Evolutionary conservation across 768 basidiomycete genomes (phyloP).

Genomic region (Harrya chromipes): DNA sequence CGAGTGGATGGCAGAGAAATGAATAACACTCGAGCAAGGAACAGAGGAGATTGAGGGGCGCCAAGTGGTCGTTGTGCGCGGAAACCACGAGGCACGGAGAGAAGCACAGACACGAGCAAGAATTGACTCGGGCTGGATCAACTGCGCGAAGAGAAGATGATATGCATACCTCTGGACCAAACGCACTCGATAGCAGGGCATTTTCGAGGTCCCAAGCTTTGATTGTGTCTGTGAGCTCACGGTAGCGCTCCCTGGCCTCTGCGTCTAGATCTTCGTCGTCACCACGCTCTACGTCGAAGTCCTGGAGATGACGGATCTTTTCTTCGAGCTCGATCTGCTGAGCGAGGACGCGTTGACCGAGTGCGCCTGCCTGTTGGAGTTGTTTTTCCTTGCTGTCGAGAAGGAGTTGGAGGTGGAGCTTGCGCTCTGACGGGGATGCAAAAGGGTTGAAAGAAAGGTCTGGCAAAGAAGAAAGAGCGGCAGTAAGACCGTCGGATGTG

Average conservation of each 20-base stretch:
- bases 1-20: too few species aligned
- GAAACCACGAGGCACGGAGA: conserved; percentile 16
- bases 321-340: conserved; percentile 94
- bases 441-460: conserved; percentile 42
- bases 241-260: conserved; percentile 69
- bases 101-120: conserved; percentile 10
- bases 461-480: conserved; percentile 35
- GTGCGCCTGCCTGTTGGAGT: conserved; percentile 84
- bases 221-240: conserved; percentile 74
- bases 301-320: conserved; percentile 79
- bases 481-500: conserved; percentile 35
- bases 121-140: conserved; percentile 2
- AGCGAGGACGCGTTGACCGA: conserved; percentile 89
- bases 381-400: conserved; percentile 91
- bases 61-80: conserved; percentile 1
- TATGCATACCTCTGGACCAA: conserved; percentile 58
- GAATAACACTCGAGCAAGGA: background rate
- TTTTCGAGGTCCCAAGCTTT: conserved; percentile 79
- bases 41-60: background rate
- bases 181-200: conserved; percentile 65
- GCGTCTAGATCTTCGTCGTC: conserved; percentile 63
- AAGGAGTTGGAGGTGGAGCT: conserved; percentile 60
- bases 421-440: conserved; percentile 57
- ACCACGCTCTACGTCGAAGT: conserved; percentile 58
- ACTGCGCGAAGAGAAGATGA: background rate